These are phyloP conservation scores for Helotiales sp. DNA, from an alignment of 2,329 filamentous ascomycete genomes.

Conservation along the genomic window DNA sequence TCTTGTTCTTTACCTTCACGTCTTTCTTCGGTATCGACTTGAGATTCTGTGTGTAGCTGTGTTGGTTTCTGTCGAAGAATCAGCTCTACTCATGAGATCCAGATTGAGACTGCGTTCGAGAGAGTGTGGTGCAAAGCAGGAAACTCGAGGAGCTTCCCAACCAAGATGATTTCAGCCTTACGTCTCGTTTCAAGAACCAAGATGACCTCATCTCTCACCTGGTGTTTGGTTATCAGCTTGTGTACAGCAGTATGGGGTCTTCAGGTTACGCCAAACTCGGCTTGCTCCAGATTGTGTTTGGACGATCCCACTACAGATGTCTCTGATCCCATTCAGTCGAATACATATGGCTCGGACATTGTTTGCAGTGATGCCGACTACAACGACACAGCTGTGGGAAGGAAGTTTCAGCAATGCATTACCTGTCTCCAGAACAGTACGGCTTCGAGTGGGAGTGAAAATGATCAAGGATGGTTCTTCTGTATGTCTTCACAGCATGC, in stretches of 20 bases:
- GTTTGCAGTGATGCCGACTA: constrained; percentile 31
- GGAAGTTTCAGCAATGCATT: constrained; percentile 31
- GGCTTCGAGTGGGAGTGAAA: constrained; percentile 19
- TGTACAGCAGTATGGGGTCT: constrained; percentile 33
- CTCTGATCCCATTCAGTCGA: constrained; percentile 38
- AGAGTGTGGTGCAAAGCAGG: not conserved
- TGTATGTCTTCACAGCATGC: constrained; percentile 25
- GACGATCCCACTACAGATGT: constrained; percentile 39
- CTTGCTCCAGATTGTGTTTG: constrained; percentile 49
- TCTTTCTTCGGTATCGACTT: constrained; percentile 1
- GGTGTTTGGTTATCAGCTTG: not conserved
- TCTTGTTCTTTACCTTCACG: not conserved
- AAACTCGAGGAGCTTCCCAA: not conserved
- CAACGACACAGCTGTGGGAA: constrained; percentile 20
- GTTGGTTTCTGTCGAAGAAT: not conserved
- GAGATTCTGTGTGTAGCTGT: constrained; percentile 4
- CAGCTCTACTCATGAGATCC: constrained; percentile 7
- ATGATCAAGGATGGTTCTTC: constrained; percentile 32
- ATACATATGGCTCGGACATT: constrained; percentile 48
- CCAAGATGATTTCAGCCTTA: not conserved
- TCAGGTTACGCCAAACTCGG: constrained; percentile 51
- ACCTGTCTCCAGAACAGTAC: constrained; percentile 34
- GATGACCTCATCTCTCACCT: constrained; percentile 1
- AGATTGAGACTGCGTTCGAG: constrained; percentile 9
- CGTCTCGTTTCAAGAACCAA: not conserved